A percentile compares a stretch with the other conserved stretches of the same genome.
These are phyloP conservation scores for Plasmodium gaboni DNA, from an alignment of 169 alveolate genomes.

Conservation along the genomic window DNA sequence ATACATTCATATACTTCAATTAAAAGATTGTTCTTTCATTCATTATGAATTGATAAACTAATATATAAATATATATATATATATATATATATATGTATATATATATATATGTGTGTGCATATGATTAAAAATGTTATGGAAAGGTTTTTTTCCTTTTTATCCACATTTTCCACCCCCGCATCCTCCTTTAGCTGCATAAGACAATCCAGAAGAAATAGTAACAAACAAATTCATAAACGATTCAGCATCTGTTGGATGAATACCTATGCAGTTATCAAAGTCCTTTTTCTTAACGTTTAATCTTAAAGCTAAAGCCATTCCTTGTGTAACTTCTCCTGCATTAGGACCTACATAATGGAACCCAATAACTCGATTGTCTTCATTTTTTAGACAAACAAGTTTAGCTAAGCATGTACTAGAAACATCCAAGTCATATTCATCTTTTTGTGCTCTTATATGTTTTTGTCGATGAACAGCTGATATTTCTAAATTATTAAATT, in stretches of 20 bases:
- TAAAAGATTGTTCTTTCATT: too few relatives aligned
- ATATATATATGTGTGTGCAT: background rate
- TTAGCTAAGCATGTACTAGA: conserved; percentile 93
- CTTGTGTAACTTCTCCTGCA: conserved; percentile 99
- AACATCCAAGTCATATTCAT: conserved; percentile 85
- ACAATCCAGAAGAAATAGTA: conserved; percentile 91
- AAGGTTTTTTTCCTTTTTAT: conserved; percentile 29
- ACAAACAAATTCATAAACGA: conserved; percentile 87
- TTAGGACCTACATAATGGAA: conserved; percentile 97
- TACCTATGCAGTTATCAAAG: conserved; percentile 93
- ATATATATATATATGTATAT: background rate
- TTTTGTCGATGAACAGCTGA: conserved; percentile 88
- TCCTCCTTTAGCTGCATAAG: conserved; percentile 93
- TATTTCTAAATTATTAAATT: conserved; percentile 92
- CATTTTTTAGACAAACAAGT: conserved; percentile 92
- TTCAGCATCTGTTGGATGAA: conserved; percentile 99
- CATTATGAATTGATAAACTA: background rate
- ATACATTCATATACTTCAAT: too few relatives aligned
- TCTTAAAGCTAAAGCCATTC: conserved; percentile 95
- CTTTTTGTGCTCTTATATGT: conserved; percentile 72
- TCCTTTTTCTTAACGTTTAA: conserved; percentile 95
- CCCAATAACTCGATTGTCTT: conserved; percentile 94
- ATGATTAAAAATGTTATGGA: background rate
- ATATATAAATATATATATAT: background rate
- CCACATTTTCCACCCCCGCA: conserved; percentile 97